Conservation (phyloP, 2,329 filamentous ascomycete species). For the Neonectria neomacrospora region DNA sequence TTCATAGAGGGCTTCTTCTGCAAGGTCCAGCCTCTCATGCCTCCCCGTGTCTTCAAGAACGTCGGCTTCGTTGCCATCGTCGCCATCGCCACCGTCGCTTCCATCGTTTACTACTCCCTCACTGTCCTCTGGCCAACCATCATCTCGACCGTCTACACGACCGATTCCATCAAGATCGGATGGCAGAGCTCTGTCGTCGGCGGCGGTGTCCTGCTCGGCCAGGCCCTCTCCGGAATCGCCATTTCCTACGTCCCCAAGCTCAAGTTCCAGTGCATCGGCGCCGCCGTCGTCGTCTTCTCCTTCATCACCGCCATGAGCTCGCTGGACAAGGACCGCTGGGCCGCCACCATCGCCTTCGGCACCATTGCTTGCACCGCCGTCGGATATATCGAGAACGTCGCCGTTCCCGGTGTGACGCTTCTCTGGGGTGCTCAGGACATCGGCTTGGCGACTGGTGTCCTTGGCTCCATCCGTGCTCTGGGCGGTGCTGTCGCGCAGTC, state of each 20-base stretch:
- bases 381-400: constrained; percentile 54
- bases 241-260: constrained; percentile 52
- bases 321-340: constrained; percentile 44
- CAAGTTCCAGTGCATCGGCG: constrained; percentile 49
- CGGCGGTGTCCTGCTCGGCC: constrained; percentile 55
- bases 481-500: constrained; percentile 53
- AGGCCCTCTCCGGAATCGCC: constrained; percentile 50
- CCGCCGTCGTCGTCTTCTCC: constrained; percentile 45
- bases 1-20: constrained; percentile 49
- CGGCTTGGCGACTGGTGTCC: constrained; percentile 56
- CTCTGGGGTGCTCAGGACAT: constrained; percentile 60
- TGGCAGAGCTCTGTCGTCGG: constrained; percentile 56
- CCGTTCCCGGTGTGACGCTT: constrained; percentile 56
- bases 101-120: constrained; percentile 58
- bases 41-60: constrained; percentile 55
- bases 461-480: constrained; percentile 58
- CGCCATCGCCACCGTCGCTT: constrained; percentile 52
- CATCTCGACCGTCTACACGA: constrained; percentile 55
- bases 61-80: constrained; percentile 54
- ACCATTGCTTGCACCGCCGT: constrained; percentile 47
- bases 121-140: constrained; percentile 58
- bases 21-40: constrained; percentile 54
- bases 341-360: constrained; percentile 48
- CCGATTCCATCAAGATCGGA: constrained; percentile 51
- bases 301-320: constrained; percentile 49